phyloP scores from a whole-genome alignment of 225 moss, liverwort and hornwort genomes.

The Antitrichia curtipendula region DNA sequence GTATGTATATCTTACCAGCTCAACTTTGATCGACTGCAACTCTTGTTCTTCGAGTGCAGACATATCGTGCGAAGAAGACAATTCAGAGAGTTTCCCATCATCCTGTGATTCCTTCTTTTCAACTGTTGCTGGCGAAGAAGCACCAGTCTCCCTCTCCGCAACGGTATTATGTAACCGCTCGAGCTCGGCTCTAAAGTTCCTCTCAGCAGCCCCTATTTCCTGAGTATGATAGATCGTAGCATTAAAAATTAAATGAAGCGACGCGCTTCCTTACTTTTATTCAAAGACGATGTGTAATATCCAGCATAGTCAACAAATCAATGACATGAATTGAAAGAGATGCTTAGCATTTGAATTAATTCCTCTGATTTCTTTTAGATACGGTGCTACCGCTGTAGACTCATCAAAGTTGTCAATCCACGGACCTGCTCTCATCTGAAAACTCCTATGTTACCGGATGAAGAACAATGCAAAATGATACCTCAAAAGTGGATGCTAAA shows the following conservation, averaged over 20 bases:
- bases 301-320: not conserved
- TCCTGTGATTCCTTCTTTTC: constrained; percentile 22
- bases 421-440: not conserved
- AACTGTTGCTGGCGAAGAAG: not conserved
- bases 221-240: not conserved
- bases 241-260: not conserved
- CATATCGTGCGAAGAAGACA: not conserved
- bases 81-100: constrained; percentile 9
- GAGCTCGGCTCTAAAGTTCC: constrained; percentile 31
- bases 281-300: not conserved
- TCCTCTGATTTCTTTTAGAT: not conserved
- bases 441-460: not conserved
- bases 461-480: not conserved
- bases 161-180: constrained; percentile 40
- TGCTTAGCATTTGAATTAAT: not conserved
- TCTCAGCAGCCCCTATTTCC: constrained; percentile 51
- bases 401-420: not conserved
- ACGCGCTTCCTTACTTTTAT: not conserved
- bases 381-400: not conserved
- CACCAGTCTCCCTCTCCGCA: constrained; percentile 38
- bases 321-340: not conserved
- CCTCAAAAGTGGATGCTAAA: constrained; percentile 42
- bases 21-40: constrained; percentile 31
- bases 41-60: constrained; percentile 24
- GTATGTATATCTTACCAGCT: constrained; percentile 24